A percentile compares a stretch with the other conserved stretches of the same genome.
phyloP scores from a whole-genome alignment of 1,284 basidiomycete genomes.

The Waitea zeae region DNA sequence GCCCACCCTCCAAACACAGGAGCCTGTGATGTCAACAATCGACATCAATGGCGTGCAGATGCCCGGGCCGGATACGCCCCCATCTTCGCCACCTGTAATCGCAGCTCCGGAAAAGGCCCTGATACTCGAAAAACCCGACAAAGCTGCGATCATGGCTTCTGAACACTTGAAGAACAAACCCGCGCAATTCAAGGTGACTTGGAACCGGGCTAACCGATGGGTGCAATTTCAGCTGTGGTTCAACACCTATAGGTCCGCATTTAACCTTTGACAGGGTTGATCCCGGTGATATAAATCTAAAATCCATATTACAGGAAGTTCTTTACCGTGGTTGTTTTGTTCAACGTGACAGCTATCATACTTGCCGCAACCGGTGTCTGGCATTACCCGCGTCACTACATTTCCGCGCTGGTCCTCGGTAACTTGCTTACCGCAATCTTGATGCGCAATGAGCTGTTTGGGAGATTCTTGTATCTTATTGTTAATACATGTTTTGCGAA shows the following conservation, averaged over 20 bases:
- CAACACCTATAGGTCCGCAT: constrained; percentile 40
- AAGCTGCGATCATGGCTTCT: no score
- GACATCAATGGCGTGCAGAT: no score
- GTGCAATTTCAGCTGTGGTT: constrained; percentile 42
- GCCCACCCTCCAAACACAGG: no score
- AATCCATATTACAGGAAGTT: constrained; percentile 39
- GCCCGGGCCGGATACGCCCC: no score
- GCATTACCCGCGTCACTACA: constrained; percentile 39
- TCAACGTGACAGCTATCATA: constrained; percentile 32
- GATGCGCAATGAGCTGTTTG: constrained; percentile 37
- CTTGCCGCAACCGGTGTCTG: constrained; percentile 33
- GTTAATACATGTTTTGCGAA: constrained; percentile 46
- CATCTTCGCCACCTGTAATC: no score
- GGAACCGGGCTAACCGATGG: no score
- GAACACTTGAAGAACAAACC: no score
- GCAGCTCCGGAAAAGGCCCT: no score
- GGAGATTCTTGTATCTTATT: constrained; percentile 36
- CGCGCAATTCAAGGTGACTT: no score
- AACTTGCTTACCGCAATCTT: constrained; percentile 21
- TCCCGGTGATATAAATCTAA: constrained; percentile 4
- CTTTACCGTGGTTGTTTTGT: constrained; percentile 28
- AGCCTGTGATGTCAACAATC: no score
- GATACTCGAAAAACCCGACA: no score
- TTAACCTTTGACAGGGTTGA: constrained; percentile 1
- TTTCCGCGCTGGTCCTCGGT: constrained; percentile 43